A percentile compares a stretch with the other conserved stretches of the same genome.
These are phyloP conservation scores for Periconia sp. DNA, from an alignment of 2,329 filamentous ascomycete species.

Conservation along the genomic window DNA sequence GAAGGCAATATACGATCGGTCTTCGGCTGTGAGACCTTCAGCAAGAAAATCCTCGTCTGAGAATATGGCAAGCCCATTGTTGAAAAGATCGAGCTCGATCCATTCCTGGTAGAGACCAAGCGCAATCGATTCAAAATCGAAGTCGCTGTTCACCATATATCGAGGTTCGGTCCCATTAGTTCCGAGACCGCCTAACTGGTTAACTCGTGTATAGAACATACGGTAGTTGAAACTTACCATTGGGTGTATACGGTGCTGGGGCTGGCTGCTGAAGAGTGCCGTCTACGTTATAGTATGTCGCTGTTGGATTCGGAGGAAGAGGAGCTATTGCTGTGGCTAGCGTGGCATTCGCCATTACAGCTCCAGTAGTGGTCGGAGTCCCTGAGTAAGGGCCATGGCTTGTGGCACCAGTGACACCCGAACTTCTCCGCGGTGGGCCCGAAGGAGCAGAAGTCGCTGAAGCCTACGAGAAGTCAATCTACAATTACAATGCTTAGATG, in stretches of 20 bases:
- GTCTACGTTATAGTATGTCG: constrained; percentile 73
- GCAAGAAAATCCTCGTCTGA: constrained; percentile 71
- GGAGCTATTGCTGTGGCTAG: constrained; percentile 64
- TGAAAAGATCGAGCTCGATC: constrained; percentile 85
- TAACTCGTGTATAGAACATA: neutral
- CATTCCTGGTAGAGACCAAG: constrained; percentile 82
- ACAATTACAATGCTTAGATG: constrained; percentile 15
- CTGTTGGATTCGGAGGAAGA: constrained; percentile 64
- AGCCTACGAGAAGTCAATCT: constrained; percentile 5
- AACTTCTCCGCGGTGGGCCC: constrained; percentile 54
- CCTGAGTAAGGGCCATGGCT: constrained; percentile 74
- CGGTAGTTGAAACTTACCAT: constrained; percentile 44
- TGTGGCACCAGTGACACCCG: constrained; percentile 63
- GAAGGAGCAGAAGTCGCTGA: constrained; percentile 37
- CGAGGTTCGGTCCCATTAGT: constrained; percentile 79
- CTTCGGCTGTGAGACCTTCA: constrained; percentile 71
- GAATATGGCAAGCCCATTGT: constrained; percentile 74
- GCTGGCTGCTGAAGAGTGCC: constrained; percentile 71
- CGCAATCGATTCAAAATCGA: constrained; percentile 79
- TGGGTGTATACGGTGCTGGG: constrained; percentile 75
- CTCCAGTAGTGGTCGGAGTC: constrained; percentile 71
- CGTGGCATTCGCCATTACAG: constrained; percentile 62
- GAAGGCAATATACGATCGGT: constrained; percentile 73
- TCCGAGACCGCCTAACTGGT: constrained; percentile 65
- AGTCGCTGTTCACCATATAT: constrained; percentile 80